Percentiles rank a stretch among this genome's conserved stretches.
These are phyloP conservation scores for Metschnikowia gruessii DNA, from an alignment of 805 yeast species.

Conservation along the genomic window DNA sequence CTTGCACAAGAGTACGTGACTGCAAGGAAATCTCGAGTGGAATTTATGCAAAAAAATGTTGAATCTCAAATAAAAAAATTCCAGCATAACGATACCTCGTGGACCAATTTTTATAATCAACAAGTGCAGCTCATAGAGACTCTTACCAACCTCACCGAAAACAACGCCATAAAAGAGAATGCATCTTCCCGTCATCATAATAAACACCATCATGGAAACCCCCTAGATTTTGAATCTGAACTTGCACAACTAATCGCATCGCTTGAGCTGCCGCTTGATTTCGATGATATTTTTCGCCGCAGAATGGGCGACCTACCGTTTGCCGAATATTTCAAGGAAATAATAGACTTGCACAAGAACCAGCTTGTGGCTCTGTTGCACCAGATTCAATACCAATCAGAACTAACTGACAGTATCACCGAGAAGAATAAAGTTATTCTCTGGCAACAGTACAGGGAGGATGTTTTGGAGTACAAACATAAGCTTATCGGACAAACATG, in stretches of 20 bases:
- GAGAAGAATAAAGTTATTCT: conserved; percentile 26
- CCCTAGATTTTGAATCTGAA: conserved; percentile 30
- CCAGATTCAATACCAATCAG: conserved; percentile 31
- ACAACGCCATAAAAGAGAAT: conserved; percentile 20
- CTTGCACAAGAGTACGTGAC: conserved; percentile 26
- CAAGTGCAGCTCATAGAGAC: conserved; percentile 36
- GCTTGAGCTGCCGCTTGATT: conserved; percentile 33
- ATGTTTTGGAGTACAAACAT: conserved; percentile 25
- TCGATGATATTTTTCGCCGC: conserved; percentile 28
- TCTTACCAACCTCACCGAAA: conserved; percentile 34
- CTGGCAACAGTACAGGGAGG: conserved; percentile 36
- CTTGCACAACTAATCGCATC: conserved; percentile 28
- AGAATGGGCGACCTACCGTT: conserved; percentile 23
- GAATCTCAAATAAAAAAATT: conserved; percentile 26
- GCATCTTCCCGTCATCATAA: not conserved
- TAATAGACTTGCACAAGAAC: conserved; percentile 22
- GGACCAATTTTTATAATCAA: conserved; percentile 32
- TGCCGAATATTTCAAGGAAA: conserved; percentile 22
- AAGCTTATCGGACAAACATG: conserved; percentile 26
- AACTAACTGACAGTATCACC: conserved; percentile 22
- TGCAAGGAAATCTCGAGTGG: conserved; percentile 30
- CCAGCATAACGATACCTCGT: conserved; percentile 29
- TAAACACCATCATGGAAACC: not conserved
- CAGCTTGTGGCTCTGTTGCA: conserved; percentile 26
- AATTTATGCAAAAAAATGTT: conserved; percentile 25